A percentile compares a stretch with the other conserved stretches of the same genome.
Evolutionary conservation across 2,329 filamentous ascomycete genomes (phyloP).

Genomic region (Sclerotinia trifoliorum): DNA sequence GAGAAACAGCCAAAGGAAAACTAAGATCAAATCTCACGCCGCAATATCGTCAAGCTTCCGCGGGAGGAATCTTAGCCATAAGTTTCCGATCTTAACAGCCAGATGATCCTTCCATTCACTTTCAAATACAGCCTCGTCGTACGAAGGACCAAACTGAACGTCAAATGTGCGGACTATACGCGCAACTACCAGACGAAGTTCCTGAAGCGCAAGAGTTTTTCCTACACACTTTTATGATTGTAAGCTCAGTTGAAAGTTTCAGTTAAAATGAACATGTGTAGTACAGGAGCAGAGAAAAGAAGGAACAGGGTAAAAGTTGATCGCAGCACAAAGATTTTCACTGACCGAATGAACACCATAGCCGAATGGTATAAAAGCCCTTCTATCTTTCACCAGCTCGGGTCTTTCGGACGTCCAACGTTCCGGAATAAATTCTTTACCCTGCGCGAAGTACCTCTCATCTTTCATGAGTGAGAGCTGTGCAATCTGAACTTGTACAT

Average conservation of each 20-base stretch:
- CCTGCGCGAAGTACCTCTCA: slow-evolving; percentile 26
- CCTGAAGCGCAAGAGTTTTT: slow-evolving; percentile 28
- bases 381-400: slow-evolving; percentile 24
- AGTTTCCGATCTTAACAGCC: slow-evolving; percentile 22
- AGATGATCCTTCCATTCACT: slow-evolving; percentile 25
- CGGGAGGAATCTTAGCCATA: slow-evolving; percentile 21
- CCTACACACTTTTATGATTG: slow-evolving; percentile 24
- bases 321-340: neutral
- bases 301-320: neutral
- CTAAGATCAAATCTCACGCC: neutral
- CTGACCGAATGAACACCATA: slow-evolving; percentile 26
- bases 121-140: slow-evolving; percentile 24
- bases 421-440: slow-evolving; percentile 27
- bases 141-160: slow-evolving; percentile 22
- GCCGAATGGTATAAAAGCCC: slow-evolving; percentile 29
- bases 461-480: slow-evolving; percentile 27
- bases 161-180: slow-evolving; percentile 24
- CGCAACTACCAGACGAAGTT: slow-evolving; percentile 24
- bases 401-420: slow-evolving; percentile 25
- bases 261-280: too few species aligned
- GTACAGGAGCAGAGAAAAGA: neutral
- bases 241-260: neutral
- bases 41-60: neutral
- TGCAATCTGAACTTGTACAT: slow-evolving; percentile 25
- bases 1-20: neutral